Base-by-base conservation (phyloP, 2,329 filamentous ascomycete genomes). In the Chaetomium globosum region DNA sequence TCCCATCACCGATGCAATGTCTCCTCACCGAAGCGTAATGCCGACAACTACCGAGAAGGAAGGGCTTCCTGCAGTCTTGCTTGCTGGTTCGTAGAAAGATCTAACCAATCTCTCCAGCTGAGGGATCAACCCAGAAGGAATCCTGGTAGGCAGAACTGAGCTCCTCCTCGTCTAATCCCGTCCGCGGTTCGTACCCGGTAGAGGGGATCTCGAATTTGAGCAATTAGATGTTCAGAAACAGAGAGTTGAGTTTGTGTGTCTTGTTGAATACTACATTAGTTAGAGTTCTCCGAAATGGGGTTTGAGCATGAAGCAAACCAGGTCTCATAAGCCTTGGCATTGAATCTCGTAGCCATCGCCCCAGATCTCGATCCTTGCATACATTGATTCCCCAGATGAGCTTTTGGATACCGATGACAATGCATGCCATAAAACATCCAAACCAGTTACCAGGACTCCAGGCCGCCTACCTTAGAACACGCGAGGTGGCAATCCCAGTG, bases 91-190 rank as follows among this genome's bases (percentile, higher is more conserved):
- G 9, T 36, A 36, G 8, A 10, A 26, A 26, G 26, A 26, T 26
- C 26, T 43, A 43, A 19, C 39, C n/a, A 43, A n/a, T 43, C 39
- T 43, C 39, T 43, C 5, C 19, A 43, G 39, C 39, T 46, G 13
- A 9, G 4, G 33, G 7, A 36, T 12, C 9, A 12, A 36, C 33
- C 33, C 33, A 12, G 12, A 2, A 10, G 12, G 8, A 9, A 36
- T 10, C 33, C 33, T 36, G 12, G 31, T 10, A 31, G 8, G 5
- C 9, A 31, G 9, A 31, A 31, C 31, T 6, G 8, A 31, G 31
- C 31, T 31, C 31, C 5, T 23, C 30, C 55, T 58, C 55, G 55
- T 58, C 55, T 48, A 2, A 48, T 48, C 55, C 55, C 36, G 55
- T 58, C 39, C 55, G 16, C 19, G 13, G n/a, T 8, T n/a, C 10